Evolutionary conservation across 116 monocot species (phyloP).

Genomic region (Phalaenopsis hybrid): DNA sequence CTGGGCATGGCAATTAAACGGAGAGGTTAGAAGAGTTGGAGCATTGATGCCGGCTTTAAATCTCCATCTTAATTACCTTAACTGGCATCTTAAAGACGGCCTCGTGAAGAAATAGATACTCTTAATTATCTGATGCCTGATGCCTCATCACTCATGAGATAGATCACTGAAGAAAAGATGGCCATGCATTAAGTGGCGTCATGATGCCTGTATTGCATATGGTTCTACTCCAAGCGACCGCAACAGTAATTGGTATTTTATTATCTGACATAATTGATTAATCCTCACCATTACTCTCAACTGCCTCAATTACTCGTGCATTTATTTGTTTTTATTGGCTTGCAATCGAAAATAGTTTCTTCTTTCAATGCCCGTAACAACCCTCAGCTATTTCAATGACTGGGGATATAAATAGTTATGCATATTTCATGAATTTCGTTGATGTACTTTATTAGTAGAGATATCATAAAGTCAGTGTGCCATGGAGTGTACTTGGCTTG

Average conservation of each 20-base stretch:
- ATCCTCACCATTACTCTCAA: conserved; percentile 16
- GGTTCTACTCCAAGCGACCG: too few relatives aligned
- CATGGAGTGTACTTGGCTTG: too few relatives aligned
- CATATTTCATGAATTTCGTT: too few relatives aligned
- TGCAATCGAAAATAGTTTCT: conserved; percentile 27
- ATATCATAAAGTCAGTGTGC: too few relatives aligned
- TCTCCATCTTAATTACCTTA: background rate
- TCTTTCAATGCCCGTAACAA: conserved; percentile 36
- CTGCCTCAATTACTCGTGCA: conserved; percentile 37
- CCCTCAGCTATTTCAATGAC: background rate
- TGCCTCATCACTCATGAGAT: background rate
- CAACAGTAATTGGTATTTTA: conserved; percentile 4
- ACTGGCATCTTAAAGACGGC: conserved; percentile 2
- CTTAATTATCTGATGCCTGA: background rate
- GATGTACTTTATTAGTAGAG: too few relatives aligned
- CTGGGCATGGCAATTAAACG: conserved; percentile 1
- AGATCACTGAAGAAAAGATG: background rate
- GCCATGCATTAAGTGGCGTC: conserved; percentile 2
- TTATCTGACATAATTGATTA: conserved; percentile 8
- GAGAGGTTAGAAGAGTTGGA: conserved; percentile 1
- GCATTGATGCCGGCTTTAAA: too few relatives aligned
- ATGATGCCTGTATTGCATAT: conserved; percentile 1
- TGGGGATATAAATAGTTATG: too few relatives aligned
- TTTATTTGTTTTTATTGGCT: conserved; percentile 36
- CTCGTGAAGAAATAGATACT: background rate